phyloP scores from a whole-genome alignment of 148 eudicot genomes.

The Rhododendron mucronatum region DNA sequence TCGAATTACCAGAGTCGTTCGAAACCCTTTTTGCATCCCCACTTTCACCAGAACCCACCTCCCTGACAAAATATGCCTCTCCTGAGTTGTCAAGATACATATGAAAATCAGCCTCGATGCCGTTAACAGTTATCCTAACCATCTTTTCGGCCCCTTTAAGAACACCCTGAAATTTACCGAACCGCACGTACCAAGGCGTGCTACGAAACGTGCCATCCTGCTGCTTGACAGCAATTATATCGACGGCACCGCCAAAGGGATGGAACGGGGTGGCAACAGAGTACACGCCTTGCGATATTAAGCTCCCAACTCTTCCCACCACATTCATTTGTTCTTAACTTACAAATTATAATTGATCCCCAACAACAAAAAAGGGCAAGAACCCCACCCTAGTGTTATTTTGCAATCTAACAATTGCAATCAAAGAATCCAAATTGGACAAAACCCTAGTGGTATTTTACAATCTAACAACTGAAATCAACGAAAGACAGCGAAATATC shows the following conservation, averaged over 20 bases:
- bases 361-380: conserved; percentile 11
- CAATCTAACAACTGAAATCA: background rate
- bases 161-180: conserved; percentile 98
- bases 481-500: conserved; percentile 7
- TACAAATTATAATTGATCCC: conserved; percentile 12
- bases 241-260: conserved; percentile 98
- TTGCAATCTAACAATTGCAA: background rate
- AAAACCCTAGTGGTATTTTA: background rate
- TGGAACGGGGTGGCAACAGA: conserved; percentile 98
- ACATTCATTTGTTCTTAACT: conserved; percentile 61
- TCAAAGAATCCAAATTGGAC: background rate
- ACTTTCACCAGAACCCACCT: conserved; percentile 45
- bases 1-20: conserved; percentile 33
- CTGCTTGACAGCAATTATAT: conserved; percentile 89
- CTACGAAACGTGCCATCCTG: conserved; percentile 81
- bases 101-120: conserved; percentile 76
- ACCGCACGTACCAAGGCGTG: conserved; percentile 97
- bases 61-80: conserved; percentile 85
- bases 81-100: conserved; percentile 97
- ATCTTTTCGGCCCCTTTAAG: conserved; percentile 86
- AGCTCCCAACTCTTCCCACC: conserved; percentile 75
- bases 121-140: conserved; percentile 81
- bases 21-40: conserved; percentile 25
- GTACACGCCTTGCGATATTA: conserved; percentile 84
- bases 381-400: conserved; percentile 7